Evolutionary conservation across 306 rosid species (phyloP), one percentile per base, ranked within the genome.

Genomic region (Rosa persica): DNA sequence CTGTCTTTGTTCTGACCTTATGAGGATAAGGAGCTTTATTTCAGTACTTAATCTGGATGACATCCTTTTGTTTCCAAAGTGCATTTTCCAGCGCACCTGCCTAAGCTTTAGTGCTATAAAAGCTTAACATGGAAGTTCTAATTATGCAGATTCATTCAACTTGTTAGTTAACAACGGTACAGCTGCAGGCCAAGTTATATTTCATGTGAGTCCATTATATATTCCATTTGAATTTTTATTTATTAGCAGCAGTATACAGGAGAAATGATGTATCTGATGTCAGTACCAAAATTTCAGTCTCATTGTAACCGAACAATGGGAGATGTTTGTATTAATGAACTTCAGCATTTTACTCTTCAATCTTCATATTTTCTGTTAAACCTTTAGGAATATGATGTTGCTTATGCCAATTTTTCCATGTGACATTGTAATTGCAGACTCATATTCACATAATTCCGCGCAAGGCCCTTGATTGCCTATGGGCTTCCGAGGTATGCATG

Each of bases 371-470:
- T 27, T 2, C 20, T 70, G 27, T 23, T 44, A 27, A 57, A 19
- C 2, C 57, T 48, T 0, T 13, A 22, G 16, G 47, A 72, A 70
- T 43, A 65, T 74, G 68, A 30, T 78, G 71, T 55, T 36, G 72
- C 79, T 46, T 76, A 54, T 5, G 72, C 76, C 87, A 55, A 89
- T 82, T 43, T 76, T 79, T 6, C 68, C 17, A 36, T 51, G 48
- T 75, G 70, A 46, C 55, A 55, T 73, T 65, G 48, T 75, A 81
- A 62, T 81, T 89, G 79, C 99, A 95, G 98, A 95, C 98, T 42
- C 99, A 95, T 81, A 82, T 95, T 67, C 99, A 95, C 86, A 88
- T 95, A 80, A 93, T 95, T 80, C 99, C 99, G 51, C 99, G 98
- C 74, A 87, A 89, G 78, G 91, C 87, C 23, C 84, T 12, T 12